phyloP scores from a whole-genome alignment of 129 eudicot genomes.

The Lactuca saligna region DNA sequence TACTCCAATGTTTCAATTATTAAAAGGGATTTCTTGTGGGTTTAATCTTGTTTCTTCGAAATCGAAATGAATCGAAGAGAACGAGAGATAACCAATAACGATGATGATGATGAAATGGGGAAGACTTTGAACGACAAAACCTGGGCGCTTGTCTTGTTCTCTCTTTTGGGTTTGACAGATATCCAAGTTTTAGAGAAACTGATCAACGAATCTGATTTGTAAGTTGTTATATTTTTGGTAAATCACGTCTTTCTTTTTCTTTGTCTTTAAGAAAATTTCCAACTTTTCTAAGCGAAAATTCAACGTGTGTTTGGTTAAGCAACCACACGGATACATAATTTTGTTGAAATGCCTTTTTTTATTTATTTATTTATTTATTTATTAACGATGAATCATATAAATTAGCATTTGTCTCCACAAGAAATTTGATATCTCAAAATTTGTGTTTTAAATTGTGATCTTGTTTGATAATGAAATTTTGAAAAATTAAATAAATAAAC shows the following conservation, averaged over 20 bases:
- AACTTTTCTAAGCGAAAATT: not conserved
- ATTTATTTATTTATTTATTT: no score
- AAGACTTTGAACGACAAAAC: not conserved
- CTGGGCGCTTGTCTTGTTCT: not conserved
- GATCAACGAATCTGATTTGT: not conserved
- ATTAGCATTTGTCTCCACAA: not conserved
- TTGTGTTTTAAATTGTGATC: no score
- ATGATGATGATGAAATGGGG: conserved; percentile 12
- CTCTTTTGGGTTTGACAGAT: conserved; percentile 5
- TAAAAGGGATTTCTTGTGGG: conserved; percentile 20
- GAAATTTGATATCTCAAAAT: no score
- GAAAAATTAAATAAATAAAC: no score
- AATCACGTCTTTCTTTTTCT: not conserved
- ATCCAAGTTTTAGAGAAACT: not conserved
- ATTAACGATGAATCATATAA: not conserved
- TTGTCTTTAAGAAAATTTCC: conserved; percentile 5
- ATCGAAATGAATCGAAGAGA: conserved; percentile 5
- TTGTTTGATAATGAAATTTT: no score
- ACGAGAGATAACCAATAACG: not conserved
- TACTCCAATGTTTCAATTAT: not conserved
- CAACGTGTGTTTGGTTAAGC: not conserved
- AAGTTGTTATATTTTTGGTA: conserved; percentile 9
- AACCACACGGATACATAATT: not conserved
- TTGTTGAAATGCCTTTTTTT: not conserved
- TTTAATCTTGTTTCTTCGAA: not conserved